These are phyloP conservation scores for Singerocomus rubriflavus DNA, from an alignment of 1,284 basidiomycete genomes.

Conservation along the genomic window DNA sequence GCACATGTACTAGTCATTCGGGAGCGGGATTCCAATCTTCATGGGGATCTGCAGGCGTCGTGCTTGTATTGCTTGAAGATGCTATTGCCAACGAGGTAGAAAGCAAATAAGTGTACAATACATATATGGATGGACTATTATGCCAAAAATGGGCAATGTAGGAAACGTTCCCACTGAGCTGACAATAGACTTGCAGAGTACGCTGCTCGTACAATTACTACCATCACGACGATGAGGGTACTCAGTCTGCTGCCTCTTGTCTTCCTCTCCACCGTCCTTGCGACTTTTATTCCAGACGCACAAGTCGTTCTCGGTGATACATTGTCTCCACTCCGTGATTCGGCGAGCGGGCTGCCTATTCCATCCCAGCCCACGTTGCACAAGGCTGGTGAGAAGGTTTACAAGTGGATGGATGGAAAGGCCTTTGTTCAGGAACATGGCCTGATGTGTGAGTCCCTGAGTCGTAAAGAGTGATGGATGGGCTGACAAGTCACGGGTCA, in stretches of 20 bases:
- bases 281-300: constrained; percentile 28
- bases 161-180: neutral
- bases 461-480: neutral
- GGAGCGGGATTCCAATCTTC: constrained; percentile 71
- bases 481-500: constrained; percentile 9
- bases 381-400: constrained; percentile 42
- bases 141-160: neutral
- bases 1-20: constrained; percentile 40
- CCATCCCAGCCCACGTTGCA: constrained; percentile 44
- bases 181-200: neutral
- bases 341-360: constrained; percentile 26
- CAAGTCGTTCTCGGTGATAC: constrained; percentile 37
- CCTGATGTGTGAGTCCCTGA: constrained; percentile 50
- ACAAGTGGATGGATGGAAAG: constrained; percentile 53
- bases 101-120: neutral
- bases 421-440: constrained; percentile 66
- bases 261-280: constrained; percentile 25
- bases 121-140: constrained; percentile 1
- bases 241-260: constrained; percentile 25
- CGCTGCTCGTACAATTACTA: neutral
- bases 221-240: constrained; percentile 26
- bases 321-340: constrained; percentile 28
- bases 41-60: constrained; percentile 66
- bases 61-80: constrained; percentile 51
- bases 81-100: constrained; percentile 27